These are phyloP conservation scores for Hyphodiscus sp. DNA, from an alignment of 2,329 filamentous ascomycete species.

Conservation along the genomic window DNA sequence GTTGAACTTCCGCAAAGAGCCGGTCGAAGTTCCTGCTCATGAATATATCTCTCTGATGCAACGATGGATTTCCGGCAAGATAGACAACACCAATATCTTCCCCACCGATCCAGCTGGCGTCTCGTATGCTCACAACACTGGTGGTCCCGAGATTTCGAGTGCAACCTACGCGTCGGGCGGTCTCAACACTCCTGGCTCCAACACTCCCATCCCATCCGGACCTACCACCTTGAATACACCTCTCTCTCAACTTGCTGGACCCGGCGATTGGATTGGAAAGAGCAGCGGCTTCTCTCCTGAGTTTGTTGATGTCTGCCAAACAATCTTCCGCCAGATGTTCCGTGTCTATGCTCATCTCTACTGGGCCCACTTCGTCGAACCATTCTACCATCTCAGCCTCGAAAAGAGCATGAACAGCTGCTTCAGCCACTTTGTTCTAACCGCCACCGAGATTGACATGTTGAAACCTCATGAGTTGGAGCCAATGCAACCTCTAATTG, in stretches of 20 bases:
- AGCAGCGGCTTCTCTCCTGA: constrained; percentile 86
- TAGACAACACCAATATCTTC: constrained; percentile 84
- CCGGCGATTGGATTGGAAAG: constrained; percentile 78
- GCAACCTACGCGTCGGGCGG: constrained; percentile 50
- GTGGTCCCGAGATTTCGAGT: constrained; percentile 51
- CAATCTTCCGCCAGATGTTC: constrained; percentile 97
- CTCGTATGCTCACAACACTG: constrained; percentile 57
- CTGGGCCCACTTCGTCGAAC: constrained; percentile 86
- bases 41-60: constrained; percentile 96
- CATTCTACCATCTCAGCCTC: constrained; percentile 75
- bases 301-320: constrained; percentile 85
- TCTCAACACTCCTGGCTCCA: constrained; percentile 36
- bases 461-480: constrained; percentile 85
- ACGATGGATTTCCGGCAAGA: constrained; percentile 95
- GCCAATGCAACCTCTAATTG: constrained; percentile 91
- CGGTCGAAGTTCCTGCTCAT: constrained; percentile 84
- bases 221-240: constrained; percentile 42
- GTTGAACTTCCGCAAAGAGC: constrained; percentile 81
- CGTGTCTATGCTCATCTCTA: constrained; percentile 97
- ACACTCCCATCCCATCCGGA: constrained; percentile 31
- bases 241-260: constrained; percentile 55
- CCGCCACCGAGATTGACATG: constrained; percentile 74
- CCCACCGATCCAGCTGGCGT: constrained; percentile 74
- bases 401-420: constrained; percentile 81
- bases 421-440: constrained; percentile 79